A percentile compares a stretch with the other conserved stretches of the same genome.
Conservation (phyloP, 306 rosid species). For the Erythrophleum fordii region DNA sequence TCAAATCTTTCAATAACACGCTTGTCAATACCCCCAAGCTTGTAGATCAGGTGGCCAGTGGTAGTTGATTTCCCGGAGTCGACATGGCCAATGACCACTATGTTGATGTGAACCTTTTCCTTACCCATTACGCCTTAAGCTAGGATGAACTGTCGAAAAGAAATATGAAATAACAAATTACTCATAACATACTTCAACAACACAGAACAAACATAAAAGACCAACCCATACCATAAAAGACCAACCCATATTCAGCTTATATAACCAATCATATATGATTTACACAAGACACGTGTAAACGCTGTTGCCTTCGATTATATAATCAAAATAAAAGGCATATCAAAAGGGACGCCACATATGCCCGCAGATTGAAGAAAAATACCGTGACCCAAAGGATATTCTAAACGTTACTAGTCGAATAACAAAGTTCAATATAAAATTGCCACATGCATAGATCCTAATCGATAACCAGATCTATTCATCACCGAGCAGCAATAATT, state of each 20-base stretch:
- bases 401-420: neutral
- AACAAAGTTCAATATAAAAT: neutral
- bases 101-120: neutral
- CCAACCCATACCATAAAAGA: neutral
- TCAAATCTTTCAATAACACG: constrained; percentile 1
- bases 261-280: neutral
- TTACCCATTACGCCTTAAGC: constrained; percentile 5
- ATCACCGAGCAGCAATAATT: neutral
- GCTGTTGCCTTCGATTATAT: neutral
- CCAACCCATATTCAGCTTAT: neutral
- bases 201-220: neutral
- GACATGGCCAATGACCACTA: constrained; percentile 10
- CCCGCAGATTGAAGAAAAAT: neutral
- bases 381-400: neutral
- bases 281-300: too few relatives aligned
- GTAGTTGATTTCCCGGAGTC: constrained; percentile 1
- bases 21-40: constrained; percentile 3
- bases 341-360: neutral
- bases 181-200: neutral
- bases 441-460: neutral
- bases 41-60: neutral
- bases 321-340: neutral
- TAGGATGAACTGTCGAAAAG: neutral
- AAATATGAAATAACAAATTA: neutral
- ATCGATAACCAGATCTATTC: neutral